These are phyloP conservation scores for Suhomyces wounanorum DNA, from an alignment of 1,139 yeast species.

Conservation along the genomic window DNA sequence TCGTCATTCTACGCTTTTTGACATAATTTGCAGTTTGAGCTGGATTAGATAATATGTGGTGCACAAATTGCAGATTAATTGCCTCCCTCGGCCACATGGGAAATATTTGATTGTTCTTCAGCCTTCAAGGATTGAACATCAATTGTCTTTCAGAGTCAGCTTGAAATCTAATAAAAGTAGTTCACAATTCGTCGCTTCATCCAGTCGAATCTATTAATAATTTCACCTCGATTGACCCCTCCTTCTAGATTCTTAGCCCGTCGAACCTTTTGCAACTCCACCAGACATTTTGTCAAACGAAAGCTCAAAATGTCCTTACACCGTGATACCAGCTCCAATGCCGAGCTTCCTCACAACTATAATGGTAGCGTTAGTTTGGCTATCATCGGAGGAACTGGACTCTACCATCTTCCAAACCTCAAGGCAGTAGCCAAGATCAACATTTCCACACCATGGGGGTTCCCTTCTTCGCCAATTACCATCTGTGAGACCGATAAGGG, in stretches of 20 bases:
- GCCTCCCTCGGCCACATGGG: neutral
- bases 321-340: constrained; percentile 32
- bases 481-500: constrained; percentile 75
- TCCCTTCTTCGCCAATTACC: constrained; percentile 91
- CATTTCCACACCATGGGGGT: constrained; percentile 94
- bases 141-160: neutral
- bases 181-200: neutral
- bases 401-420: constrained; percentile 79
- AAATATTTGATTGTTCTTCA: neutral
- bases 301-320: constrained; percentile 36
- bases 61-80: neutral
- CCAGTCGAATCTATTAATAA: neutral
- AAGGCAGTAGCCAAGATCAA: constrained; percentile 83
- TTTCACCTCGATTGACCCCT: neutral
- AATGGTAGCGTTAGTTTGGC: constrained; percentile 65
- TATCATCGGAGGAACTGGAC: constrained; percentile 97
- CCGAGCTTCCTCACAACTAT: constrained; percentile 42
- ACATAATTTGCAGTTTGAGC: neutral
- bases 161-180: neutral
- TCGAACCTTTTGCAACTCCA: neutral
- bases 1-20: neutral
- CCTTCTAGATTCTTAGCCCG: neutral
- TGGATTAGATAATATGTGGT: neutral
- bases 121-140: neutral
- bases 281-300: neutral